Conservation (phyloP, 352 stramenopile genomes). For the Pythium pyrilobum region DNA sequence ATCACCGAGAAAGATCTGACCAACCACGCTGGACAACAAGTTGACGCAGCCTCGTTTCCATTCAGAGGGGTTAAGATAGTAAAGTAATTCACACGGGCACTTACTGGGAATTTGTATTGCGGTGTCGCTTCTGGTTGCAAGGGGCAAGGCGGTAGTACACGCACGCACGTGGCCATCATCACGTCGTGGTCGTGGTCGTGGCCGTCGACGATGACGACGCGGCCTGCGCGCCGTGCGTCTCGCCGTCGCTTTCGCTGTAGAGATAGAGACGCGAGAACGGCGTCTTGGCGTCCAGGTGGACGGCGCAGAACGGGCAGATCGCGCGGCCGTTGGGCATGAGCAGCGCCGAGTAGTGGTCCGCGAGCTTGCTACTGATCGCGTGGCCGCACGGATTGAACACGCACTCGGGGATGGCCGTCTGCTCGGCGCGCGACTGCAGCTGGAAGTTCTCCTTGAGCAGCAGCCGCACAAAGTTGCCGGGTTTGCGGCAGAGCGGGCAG, state of each 20-base stretch:
- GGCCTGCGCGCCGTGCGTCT: too few relatives aligned
- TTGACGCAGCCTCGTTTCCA: too few relatives aligned
- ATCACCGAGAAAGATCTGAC: too few relatives aligned
- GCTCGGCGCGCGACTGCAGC: constrained; percentile 52
- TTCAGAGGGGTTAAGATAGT: too few relatives aligned
- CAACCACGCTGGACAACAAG: too few relatives aligned
- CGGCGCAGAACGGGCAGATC: constrained; percentile 79
- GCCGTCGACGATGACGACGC: too few relatives aligned
- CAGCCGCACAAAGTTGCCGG: constrained; percentile 59
- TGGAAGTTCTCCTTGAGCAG: constrained; percentile 75
- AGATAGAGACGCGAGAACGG: constrained; percentile 74
- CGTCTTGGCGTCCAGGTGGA: constrained; percentile 52
- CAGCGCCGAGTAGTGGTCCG: constrained; percentile 48
- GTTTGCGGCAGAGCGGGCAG: constrained; percentile 63
- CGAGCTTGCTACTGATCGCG: constrained; percentile 60
- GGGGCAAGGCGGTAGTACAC: too few relatives aligned
- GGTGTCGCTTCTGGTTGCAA: too few relatives aligned
- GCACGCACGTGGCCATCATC: too few relatives aligned
- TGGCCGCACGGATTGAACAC: constrained; percentile 84
- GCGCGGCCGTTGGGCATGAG: constrained; percentile 70
- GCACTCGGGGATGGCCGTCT: constrained; percentile 58
- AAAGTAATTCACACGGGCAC: too few relatives aligned
- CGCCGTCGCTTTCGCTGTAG: constrained; percentile 40
- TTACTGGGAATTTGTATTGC: too few relatives aligned
- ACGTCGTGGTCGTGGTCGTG: background rate